Evolutionary conservation across 2,329 filamentous ascomycete genomes (phyloP), one percentile per base, ranked within the genome.

Genomic region (Epichloe elymi): DNA sequence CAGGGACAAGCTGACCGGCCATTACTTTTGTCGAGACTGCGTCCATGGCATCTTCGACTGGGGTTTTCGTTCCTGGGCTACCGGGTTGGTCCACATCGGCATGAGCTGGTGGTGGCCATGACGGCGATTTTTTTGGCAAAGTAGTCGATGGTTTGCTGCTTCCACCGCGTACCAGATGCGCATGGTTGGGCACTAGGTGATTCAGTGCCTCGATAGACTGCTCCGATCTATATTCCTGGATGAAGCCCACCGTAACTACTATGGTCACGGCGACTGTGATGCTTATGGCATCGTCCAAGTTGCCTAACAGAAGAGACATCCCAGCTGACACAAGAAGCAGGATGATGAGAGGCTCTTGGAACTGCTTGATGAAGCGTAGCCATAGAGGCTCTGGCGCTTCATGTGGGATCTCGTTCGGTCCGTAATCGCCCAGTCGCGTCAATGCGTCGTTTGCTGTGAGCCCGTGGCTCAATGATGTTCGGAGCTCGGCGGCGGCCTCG

Each of bases 241-340:
- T 82, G 60, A 98, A 98, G 2, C 91, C 93, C 41, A 98, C 93
- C 0, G 85, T 86, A 23, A 98, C 90, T 5, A 98, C 93, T 59
- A 98, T 98, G 26, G 90, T 95, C 20, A 98, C 93, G 2, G 93
- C 93, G 35, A 95, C 83, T 0, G 91, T 86, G 62, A 98, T 98
- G 67, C 91, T 97, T 60, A 98, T 72, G 5, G 91, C 91, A 70
- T 98, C 94, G 60, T 97, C 91, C 63, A 84, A 82, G 63, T 98
- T 98, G 48, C 90, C 89, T 67, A 98, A 85, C 42, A 97, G 68
- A 46, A 97, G 80, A 0, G 91, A 97, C 39, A 95, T 85, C 17
- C 78, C 84, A 0, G 93, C 91, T 3, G 93, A 97, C 6, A 82
- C 86, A 20, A 98, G 78, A 15, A 98, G 77, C n/a, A 98, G 77